A percentile compares a stretch with the other conserved stretches of the same genome.
These are phyloP conservation scores for Pichia heedii DNA, from an alignment of 805 yeast genomes.

Conservation along the genomic window DNA sequence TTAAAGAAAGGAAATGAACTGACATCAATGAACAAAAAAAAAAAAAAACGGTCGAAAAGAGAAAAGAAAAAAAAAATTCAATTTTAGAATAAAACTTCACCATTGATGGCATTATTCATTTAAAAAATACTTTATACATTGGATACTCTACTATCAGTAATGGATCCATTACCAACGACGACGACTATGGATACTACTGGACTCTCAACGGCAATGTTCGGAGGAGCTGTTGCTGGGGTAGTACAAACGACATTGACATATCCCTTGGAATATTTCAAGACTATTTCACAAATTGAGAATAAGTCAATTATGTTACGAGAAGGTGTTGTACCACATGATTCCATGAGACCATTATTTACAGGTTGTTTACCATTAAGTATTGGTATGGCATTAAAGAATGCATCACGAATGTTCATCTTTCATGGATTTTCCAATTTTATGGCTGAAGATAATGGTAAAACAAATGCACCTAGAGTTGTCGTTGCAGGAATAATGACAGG, in stretches of 20 bases:
- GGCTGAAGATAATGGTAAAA: slow-evolving; percentile 49
- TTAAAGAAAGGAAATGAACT: background rate
- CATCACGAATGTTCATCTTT: slow-evolving; percentile 64
- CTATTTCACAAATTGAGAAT: slow-evolving; percentile 52
- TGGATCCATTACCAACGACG: slow-evolving; percentile 20
- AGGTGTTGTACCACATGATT: slow-evolving; percentile 26
- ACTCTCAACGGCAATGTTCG: slow-evolving; percentile 47
- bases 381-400: slow-evolving; percentile 68
- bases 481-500: slow-evolving; percentile 84
- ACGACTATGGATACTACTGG: slow-evolving; percentile 26
- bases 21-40: too few relatives aligned
- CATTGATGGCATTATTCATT: too few relatives aligned
- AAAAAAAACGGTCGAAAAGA: too few relatives aligned
- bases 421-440: slow-evolving; percentile 63
- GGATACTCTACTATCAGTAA: too few relatives aligned
- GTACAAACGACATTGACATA: slow-evolving; percentile 55
- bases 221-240: slow-evolving; percentile 56
- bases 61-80: too few relatives aligned
- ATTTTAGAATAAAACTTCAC: too few relatives aligned
- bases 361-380: slow-evolving; percentile 73
- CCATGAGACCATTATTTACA: slow-evolving; percentile 27
- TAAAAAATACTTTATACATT: too few relatives aligned
- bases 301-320: slow-evolving; percentile 22
- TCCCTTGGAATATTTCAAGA: slow-evolving; percentile 65
- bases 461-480: slow-evolving; percentile 71